Evolutionary conservation across 2,329 filamentous ascomycete species (phyloP).

Genomic region (Trematosphaeria pertusa): DNA sequence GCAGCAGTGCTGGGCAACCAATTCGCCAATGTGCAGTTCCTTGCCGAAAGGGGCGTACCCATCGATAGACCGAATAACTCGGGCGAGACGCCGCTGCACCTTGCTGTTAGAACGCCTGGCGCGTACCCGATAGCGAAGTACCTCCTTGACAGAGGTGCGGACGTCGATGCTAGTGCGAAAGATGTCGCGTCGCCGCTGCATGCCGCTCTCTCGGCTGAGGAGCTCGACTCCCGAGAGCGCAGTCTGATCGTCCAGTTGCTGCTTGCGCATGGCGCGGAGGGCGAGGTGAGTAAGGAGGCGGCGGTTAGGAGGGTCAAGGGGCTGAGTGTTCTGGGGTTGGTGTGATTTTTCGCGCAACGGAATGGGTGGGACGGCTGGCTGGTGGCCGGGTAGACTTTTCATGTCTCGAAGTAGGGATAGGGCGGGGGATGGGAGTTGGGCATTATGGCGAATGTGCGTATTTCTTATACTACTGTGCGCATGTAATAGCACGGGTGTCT

Average conservation of each 20-base stretch:
- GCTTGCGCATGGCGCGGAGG: conserved; percentile 37
- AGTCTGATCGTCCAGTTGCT: conserved; percentile 39
- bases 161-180: conserved; percentile 35
- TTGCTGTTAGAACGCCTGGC: conserved; percentile 37
- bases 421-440: no score
- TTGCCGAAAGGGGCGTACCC: conserved; percentile 32
- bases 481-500: no score
- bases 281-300: conserved; percentile 14
- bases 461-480: no score
- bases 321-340: conserved; percentile 20
- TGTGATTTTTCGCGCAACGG: conserved; percentile 14
- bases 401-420: no score
- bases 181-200: conserved; percentile 33
- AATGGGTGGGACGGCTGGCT: no score
- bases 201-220: conserved; percentile 24
- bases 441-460: no score
- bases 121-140: conserved; percentile 34
- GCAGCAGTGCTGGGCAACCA: conserved; percentile 36
- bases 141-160: conserved; percentile 38
- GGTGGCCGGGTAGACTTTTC: no score
- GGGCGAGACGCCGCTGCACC: conserved; percentile 42
- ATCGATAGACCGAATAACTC: conserved; percentile 32
- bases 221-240: conserved; percentile 32
- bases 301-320: conserved; percentile 19
- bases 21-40: conserved; percentile 34